Conservation (phyloP, 805 yeast genomes). For the Saturnispora sanitii region DNA sequence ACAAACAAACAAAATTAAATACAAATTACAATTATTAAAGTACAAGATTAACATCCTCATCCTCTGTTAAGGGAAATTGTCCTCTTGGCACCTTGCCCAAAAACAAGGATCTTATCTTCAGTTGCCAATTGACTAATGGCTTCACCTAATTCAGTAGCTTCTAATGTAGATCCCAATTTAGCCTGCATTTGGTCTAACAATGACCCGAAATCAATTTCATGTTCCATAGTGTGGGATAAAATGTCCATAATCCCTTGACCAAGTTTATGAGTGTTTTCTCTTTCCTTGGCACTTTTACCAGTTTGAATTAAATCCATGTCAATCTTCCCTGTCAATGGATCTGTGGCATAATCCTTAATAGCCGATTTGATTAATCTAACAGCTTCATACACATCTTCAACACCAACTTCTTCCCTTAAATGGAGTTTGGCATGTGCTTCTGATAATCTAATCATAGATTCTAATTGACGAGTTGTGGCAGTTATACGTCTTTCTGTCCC, state of each 20-base stretch:
- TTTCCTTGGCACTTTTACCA: constrained; percentile 82
- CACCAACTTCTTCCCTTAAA: constrained; percentile 57
- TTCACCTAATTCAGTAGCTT: constrained; percentile 60
- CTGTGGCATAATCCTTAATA: constrained; percentile 95
- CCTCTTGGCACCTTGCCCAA: constrained; percentile 67
- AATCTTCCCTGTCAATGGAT: constrained; percentile 91
- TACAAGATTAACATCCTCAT: neutral
- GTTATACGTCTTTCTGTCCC: constrained; percentile 85
- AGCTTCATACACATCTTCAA: constrained; percentile 83
- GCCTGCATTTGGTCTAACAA: constrained; percentile 57
- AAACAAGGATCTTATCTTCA: constrained; percentile 58
- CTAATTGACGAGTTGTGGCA: constrained; percentile 95
- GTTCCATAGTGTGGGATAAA: constrained; percentile 30
- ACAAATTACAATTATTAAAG: neutral
- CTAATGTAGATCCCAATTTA: constrained; percentile 52
- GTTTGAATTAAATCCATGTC: constrained; percentile 97
- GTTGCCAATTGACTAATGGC: constrained; percentile 56
- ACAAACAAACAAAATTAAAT: neutral
- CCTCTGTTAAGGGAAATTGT: constrained; percentile 32
- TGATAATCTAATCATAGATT: constrained; percentile 85
- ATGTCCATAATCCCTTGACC: constrained; percentile 48
- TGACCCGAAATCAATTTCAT: constrained; percentile 44
- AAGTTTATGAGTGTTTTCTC: constrained; percentile 66
- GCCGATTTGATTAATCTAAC: constrained; percentile 89
- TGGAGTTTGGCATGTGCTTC: constrained; percentile 99